Conservation (phyloP, 768 basidiomycete genomes). For the Imleria badia region DNA sequence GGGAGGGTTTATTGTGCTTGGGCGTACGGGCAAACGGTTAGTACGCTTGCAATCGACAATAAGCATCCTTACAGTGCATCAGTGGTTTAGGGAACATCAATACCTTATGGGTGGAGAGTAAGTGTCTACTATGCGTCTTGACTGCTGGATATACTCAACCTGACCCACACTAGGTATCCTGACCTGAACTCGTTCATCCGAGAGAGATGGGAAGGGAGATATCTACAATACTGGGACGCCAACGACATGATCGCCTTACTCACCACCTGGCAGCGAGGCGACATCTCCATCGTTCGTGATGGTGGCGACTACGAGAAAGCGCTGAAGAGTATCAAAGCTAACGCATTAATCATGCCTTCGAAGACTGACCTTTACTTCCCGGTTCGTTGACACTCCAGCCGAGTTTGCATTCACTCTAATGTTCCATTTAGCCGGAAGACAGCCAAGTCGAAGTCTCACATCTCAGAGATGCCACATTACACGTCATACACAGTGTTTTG, state of each 20-base stretch:
- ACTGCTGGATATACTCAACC: background rate
- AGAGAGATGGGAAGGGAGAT: constrained; percentile 49
- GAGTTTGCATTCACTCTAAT: background rate
- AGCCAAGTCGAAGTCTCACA: constrained; percentile 47
- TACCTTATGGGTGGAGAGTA: constrained; percentile 45
- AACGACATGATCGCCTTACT: constrained; percentile 53
- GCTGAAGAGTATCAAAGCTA: constrained; percentile 46
- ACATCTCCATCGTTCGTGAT: constrained; percentile 47
- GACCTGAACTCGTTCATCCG: constrained; percentile 50
- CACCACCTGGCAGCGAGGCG: constrained; percentile 53
- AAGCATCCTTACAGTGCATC: background rate
- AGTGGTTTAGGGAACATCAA: constrained; percentile 57
- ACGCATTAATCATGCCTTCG: constrained; percentile 57
- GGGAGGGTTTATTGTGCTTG: constrained; percentile 59
- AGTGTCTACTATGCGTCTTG: constrained; percentile 9
- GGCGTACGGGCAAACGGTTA: constrained; percentile 58
- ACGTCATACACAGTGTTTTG: constrained; percentile 56
- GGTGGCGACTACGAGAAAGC: constrained; percentile 43
- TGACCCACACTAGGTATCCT: constrained; percentile 37
- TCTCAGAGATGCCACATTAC: constrained; percentile 43
- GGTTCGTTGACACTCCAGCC: constrained; percentile 27
- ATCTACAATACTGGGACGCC: constrained; percentile 49
- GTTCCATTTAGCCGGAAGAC: constrained; percentile 48
- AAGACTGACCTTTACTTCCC: constrained; percentile 63
- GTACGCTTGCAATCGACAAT: constrained; percentile 10